These are phyloP conservation scores for Rhypophila decipiens DNA, from an alignment of 495 filamentous ascomycete genomes.

Conservation along the genomic window DNA sequence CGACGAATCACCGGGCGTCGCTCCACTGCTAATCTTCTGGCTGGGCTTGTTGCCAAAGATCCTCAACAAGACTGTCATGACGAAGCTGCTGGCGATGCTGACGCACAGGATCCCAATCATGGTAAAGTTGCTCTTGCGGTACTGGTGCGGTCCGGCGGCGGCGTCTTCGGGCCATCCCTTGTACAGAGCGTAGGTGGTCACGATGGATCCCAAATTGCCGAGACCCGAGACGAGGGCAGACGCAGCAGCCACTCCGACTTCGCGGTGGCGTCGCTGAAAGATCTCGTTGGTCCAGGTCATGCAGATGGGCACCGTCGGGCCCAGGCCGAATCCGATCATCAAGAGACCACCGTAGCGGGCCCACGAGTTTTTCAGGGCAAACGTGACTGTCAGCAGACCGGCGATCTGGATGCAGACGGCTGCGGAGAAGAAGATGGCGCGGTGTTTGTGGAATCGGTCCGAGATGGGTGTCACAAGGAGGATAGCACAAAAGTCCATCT, in stretches of 20 bases:
- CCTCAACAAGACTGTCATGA: conserved; percentile 61
- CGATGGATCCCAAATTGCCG: conserved; percentile 77
- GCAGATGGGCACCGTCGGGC: conserved; percentile 83
- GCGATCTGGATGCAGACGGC: conserved; percentile 74
- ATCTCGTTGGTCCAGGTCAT: conserved; percentile 93
- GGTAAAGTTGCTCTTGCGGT: conserved; percentile 73
- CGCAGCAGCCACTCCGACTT: conserved; percentile 87
- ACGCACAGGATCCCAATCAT: conserved; percentile 81
- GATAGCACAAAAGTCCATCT: conserved; percentile 86
- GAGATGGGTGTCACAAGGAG: conserved; percentile 78
- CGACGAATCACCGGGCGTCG: conserved; percentile 35
- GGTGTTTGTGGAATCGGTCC: conserved; percentile 77
- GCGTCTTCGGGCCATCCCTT: conserved; percentile 76
- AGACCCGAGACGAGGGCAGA: conserved; percentile 78
- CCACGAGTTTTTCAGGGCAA: conserved; percentile 67
- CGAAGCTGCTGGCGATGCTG: conserved; percentile 64
- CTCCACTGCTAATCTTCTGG: conserved; percentile 29
- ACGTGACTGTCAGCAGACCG: conserved; percentile 73
- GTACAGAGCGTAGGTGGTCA: conserved; percentile 86
- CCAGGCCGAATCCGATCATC: conserved; percentile 84
- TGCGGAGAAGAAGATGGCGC: conserved; percentile 75
- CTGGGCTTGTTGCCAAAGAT: conserved; percentile 52
- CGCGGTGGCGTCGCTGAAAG: conserved; percentile 82
- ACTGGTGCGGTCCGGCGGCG: conserved; percentile 59
- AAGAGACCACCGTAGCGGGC: conserved; percentile 82